These are phyloP conservation scores for Corniculantispora saksenae DNA, from an alignment of 2,329 filamentous ascomycete genomes.

Conservation along the genomic window DNA sequence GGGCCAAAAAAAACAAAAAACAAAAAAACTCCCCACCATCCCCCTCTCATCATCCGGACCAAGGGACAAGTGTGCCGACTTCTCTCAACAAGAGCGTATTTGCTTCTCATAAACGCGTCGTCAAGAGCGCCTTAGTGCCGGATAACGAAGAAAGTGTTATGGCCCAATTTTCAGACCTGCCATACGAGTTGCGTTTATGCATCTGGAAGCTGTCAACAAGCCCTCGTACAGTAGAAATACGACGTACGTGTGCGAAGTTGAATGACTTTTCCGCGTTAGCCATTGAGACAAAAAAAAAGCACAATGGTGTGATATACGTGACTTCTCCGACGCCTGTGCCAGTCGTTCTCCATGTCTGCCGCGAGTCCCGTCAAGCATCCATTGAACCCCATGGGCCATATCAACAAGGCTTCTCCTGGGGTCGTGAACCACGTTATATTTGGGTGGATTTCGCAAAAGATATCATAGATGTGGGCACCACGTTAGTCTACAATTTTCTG, in stretches of 20 bases:
- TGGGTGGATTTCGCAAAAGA: neutral
- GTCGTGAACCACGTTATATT: too few relatives aligned
- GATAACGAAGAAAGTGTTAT: too few relatives aligned
- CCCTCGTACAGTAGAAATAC: neutral
- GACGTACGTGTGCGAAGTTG: neutral
- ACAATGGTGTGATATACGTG: neutral
- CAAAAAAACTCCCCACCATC: too few relatives aligned
- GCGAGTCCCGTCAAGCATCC: neutral
- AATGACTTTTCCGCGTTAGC: neutral
- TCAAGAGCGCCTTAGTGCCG: too few relatives aligned
- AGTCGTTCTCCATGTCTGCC: neutral
- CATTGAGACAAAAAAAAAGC: neutral
- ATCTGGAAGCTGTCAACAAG: neutral
- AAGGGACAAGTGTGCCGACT: too few relatives aligned
- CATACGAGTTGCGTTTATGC: neutral
- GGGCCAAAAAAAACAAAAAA: too few relatives aligned
- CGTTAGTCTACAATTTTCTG: too few relatives aligned
- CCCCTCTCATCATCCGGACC: too few relatives aligned
- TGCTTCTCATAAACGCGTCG: too few relatives aligned
- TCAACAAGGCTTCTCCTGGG: neutral
- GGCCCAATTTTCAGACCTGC: neutral
- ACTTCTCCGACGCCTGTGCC: neutral
- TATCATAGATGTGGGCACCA: neutral
- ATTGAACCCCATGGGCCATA: neutral
- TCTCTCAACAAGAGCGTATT: too few relatives aligned